A percentile compares a stretch with the other conserved stretches of the same genome.
Evolutionary conservation across 2,329 filamentous ascomycete genomes (phyloP).

Genomic region (Trichophyton benhamiae): DNA sequence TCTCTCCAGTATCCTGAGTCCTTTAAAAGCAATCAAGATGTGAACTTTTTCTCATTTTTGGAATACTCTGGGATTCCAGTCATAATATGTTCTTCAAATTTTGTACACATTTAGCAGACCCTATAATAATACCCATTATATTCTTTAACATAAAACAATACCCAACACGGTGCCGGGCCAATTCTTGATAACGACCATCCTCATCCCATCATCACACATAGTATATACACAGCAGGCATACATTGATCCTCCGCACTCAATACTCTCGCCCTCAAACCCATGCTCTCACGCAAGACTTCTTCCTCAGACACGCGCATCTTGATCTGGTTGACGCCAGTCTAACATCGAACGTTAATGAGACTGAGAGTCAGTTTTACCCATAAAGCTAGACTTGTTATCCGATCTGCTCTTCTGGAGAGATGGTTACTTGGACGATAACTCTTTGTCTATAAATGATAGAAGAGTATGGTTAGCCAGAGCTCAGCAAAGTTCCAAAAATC

Average conservation of each 20-base stretch:
- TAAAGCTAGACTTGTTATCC: neutral
- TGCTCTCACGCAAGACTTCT: neutral
- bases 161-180: neutral
- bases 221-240: neutral
- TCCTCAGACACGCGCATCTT: neutral
- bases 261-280: neutral
- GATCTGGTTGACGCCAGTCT: neutral
- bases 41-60: neutral
- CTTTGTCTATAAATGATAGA: neutral
- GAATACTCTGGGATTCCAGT: neutral
- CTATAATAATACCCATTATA: too few relatives aligned
- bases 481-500: neutral
- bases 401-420: neutral
- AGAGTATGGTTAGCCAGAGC: neutral
- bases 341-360: neutral
- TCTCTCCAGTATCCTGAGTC: neutral
- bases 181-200: neutral
- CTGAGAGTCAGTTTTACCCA: neutral
- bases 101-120: neutral
- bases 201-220: neutral
- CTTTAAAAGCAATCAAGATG: neutral
- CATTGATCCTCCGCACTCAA: neutral
- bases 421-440: neutral
- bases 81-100: neutral
- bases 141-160: neutral